These are phyloP conservation scores for Thalassiosira hispida DNA, from an alignment of 352 stramenopile species.

Conservation along the genomic window DNA sequence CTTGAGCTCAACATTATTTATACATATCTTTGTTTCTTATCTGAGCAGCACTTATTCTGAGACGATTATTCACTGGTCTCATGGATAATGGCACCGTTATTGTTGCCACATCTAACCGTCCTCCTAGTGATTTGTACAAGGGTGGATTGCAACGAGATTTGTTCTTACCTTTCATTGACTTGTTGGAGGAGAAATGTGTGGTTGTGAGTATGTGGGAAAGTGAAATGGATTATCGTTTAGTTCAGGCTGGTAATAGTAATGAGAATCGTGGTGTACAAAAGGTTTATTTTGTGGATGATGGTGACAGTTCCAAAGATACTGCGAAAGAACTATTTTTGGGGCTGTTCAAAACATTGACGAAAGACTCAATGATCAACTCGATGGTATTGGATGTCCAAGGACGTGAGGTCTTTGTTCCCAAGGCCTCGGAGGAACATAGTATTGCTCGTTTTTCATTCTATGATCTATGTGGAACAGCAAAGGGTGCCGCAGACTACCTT, in stretches of 20 bases:
- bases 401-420: conserved; percentile 72
- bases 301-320: background rate
- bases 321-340: conserved; percentile 50
- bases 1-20: too few species aligned
- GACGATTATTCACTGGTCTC: conserved; percentile 92
- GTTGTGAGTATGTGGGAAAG: conserved; percentile 76
- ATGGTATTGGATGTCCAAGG: conserved; percentile 66
- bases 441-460: conserved; percentile 91
- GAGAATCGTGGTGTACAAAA: conserved; percentile 21
- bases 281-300: conserved; percentile 56
- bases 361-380: conserved; percentile 38
- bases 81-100: conserved; percentile 91
- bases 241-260: conserved; percentile 5
- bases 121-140: conserved; percentile 93
- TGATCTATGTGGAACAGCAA: conserved; percentile 93
- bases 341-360: conserved; percentile 59
- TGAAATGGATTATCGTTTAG: conserved; percentile 79
- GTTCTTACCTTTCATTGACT: conserved; percentile 97
- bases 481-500: conserved; percentile 96
- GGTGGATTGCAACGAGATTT: conserved; percentile 96
- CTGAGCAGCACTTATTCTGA: conserved; percentile 90
- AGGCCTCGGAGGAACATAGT: conserved; percentile 57
- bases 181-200: conserved; percentile 84
- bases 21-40: background rate
- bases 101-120: conserved; percentile 95